phyloP scores from a whole-genome alignment of 2,329 filamentous ascomycete species.

The Aspergillus luchuensis region DNA sequence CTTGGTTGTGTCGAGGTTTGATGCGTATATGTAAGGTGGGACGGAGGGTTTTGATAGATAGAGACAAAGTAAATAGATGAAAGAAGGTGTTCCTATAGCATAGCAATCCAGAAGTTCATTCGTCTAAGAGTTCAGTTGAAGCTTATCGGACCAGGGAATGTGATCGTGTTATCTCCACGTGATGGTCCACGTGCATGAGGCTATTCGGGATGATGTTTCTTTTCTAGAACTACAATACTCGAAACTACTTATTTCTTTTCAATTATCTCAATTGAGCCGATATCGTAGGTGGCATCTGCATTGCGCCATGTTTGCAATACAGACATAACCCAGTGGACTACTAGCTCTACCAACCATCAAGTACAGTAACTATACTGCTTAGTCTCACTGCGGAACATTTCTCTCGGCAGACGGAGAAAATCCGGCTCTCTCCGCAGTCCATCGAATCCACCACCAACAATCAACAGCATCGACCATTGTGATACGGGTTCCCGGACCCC shows the following conservation, averaged over 20 bases:
- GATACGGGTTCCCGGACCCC: conserved; percentile 4
- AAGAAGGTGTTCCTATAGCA: not conserved
- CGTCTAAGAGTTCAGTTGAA: not conserved
- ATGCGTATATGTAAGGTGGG: not conserved
- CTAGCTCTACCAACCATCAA: too few relatives aligned
- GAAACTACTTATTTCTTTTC: too few relatives aligned
- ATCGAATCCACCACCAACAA: not conserved
- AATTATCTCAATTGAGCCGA: too few relatives aligned
- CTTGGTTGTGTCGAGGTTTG: not conserved
- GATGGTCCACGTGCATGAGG: conserved; percentile 1
- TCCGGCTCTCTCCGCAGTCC: not conserved
- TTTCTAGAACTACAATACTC: too few relatives aligned
- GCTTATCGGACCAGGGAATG: not conserved
- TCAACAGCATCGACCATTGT: not conserved
- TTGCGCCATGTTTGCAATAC: too few relatives aligned
- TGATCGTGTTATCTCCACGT: conserved; percentile 22
- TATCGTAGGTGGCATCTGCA: too few relatives aligned
- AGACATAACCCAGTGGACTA: too few relatives aligned
- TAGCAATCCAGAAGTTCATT: not conserved
- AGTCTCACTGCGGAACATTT: conserved; percentile 18
- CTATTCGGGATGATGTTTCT: not conserved
- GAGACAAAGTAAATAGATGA: not conserved
- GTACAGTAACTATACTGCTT: too few relatives aligned
- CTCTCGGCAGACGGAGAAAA: conserved; percentile 22
- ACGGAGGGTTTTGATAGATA: not conserved